Conservation (phyloP, 495 filamentous ascomycete species). For the Talaromyces wortmannii region DNA sequence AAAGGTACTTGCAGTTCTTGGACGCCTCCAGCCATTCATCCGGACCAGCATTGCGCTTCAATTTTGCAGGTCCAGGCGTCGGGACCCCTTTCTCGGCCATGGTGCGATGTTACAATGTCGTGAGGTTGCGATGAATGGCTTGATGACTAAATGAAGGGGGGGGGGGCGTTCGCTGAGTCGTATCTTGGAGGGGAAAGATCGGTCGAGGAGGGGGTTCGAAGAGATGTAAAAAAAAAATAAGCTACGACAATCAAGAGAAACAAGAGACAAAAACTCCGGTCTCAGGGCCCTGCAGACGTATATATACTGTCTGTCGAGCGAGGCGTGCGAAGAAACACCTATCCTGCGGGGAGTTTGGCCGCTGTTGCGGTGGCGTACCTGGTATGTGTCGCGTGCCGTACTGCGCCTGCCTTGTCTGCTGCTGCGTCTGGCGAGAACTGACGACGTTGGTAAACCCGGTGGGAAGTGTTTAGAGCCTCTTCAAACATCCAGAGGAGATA, state of each 20-base stretch:
- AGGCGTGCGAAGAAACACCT: background rate
- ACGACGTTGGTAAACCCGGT: background rate
- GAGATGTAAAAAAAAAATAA: background rate
- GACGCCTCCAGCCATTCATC: slow-evolving; percentile 95
- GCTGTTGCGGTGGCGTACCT: slow-evolving; percentile 5
- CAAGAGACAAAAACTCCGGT: background rate
- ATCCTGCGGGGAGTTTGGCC: slow-evolving; percentile 3
- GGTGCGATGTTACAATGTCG: background rate
- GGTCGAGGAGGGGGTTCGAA: background rate
- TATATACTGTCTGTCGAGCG: background rate
- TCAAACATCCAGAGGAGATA: too few species aligned
- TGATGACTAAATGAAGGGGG: background rate
- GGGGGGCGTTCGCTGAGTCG: background rate
- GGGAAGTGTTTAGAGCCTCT: too few species aligned
- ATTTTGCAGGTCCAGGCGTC: slow-evolving; percentile 82
- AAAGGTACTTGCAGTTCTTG: slow-evolving; percentile 93
- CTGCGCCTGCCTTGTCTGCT: background rate
- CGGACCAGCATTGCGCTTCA: slow-evolving; percentile 74
- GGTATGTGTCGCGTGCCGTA: slow-evolving; percentile 8
- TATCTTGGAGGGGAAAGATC: background rate
- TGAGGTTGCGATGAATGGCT: background rate
- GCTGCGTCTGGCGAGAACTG: background rate
- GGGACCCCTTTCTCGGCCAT: slow-evolving; percentile 60
- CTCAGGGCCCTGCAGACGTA: background rate
- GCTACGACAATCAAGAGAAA: background rate